Percentiles rank a stretch among this genome's conserved stretches.
Evolutionary conservation across 1,284 basidiomycete species (phyloP).

Genomic region (Trichosporon ovoides): DNA sequence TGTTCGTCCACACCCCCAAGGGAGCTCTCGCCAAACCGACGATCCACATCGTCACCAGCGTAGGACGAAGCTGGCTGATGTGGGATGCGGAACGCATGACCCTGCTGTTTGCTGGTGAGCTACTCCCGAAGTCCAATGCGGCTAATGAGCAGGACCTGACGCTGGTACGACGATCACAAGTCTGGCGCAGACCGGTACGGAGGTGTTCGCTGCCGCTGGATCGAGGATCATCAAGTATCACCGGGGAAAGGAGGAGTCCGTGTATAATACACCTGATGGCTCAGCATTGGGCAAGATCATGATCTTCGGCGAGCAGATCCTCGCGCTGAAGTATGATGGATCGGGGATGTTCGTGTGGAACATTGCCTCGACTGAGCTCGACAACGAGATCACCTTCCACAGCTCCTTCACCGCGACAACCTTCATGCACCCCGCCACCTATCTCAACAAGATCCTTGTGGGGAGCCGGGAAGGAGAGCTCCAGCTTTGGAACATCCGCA

Average conservation of each 20-base stretch:
- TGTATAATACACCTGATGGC: conserved; percentile 33
- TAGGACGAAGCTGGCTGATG: conserved; percentile 88
- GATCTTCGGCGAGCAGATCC: conserved; percentile 74
- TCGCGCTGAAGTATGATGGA: conserved; percentile 76
- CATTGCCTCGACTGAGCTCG: conserved; percentile 51
- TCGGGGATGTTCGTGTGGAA: conserved; percentile 77
- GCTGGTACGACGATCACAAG: conserved; percentile 66
- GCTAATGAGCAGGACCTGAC: conserved; percentile 62
- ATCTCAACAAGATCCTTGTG: conserved; percentile 91
- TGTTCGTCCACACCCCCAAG: conserved; percentile 82
- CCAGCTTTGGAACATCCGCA: conserved; percentile 90
- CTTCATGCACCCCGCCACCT: conserved; percentile 89
- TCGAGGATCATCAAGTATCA: conserved; percentile 68
- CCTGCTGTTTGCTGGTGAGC: conserved; percentile 84
- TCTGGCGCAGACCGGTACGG: conserved; percentile 77
- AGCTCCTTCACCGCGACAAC: conserved; percentile 68
- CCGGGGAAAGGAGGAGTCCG: conserved; percentile 68
- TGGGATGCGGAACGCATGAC: conserved; percentile 95
- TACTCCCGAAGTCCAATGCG: too few relatives aligned
- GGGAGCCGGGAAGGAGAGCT: conserved; percentile 74
- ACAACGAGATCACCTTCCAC: conserved; percentile 57
- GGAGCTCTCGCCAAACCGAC: conserved; percentile 76
- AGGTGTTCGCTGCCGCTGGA: conserved; percentile 76
- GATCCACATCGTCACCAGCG: conserved; percentile 77
- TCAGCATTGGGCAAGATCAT: conserved; percentile 54